Conservation (phyloP, 345 rosid genomes). For the Combretum micranthum region DNA sequence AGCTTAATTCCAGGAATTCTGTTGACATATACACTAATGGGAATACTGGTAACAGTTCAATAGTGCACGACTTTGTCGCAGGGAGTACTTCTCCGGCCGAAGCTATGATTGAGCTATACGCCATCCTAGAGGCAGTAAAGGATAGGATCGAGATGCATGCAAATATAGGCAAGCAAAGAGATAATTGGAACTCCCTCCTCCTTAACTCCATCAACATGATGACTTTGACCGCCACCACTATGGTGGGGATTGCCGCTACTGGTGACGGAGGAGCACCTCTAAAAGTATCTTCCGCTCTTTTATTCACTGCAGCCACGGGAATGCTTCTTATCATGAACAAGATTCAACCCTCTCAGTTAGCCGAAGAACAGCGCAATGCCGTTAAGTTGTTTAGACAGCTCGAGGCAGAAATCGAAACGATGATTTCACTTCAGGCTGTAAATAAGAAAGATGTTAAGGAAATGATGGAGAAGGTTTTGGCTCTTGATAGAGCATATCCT, state of each 20-base stretch:
- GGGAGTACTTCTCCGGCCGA: too few species aligned
- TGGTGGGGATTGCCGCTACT: constrained; percentile 4
- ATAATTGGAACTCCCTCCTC: too few species aligned
- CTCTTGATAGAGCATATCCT: constrained; percentile 32
- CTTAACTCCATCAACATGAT: constrained; percentile 61
- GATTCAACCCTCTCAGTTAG: constrained; percentile 39
- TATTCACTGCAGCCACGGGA: constrained; percentile 27
- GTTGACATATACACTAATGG: too few species aligned
- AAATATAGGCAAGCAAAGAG: too few species aligned
- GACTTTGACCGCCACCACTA: constrained; percentile 45
- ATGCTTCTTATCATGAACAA: constrained; percentile 26
- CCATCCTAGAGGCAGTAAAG: too few species aligned
- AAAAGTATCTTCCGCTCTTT: constrained; percentile 10
- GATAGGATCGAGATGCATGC: too few species aligned
- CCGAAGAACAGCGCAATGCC: constrained; percentile 36
- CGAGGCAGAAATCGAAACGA: constrained; percentile 12
- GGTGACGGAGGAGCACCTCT: constrained; percentile 1
- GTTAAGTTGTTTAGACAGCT: constrained; percentile 29
- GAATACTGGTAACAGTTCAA: too few species aligned
- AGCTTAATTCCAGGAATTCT: too few species aligned
- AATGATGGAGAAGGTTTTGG: constrained; percentile 19
- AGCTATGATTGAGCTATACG: too few species aligned
- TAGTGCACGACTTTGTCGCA: too few species aligned
- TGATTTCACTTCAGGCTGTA: constrained; percentile 10
- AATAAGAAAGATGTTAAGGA: constrained; percentile 15